Percentiles rank a stretch among this genome's conserved stretches.
phyloP scores from a whole-genome alignment of 805 yeast species.

The Yarrowia sp. region DNA sequence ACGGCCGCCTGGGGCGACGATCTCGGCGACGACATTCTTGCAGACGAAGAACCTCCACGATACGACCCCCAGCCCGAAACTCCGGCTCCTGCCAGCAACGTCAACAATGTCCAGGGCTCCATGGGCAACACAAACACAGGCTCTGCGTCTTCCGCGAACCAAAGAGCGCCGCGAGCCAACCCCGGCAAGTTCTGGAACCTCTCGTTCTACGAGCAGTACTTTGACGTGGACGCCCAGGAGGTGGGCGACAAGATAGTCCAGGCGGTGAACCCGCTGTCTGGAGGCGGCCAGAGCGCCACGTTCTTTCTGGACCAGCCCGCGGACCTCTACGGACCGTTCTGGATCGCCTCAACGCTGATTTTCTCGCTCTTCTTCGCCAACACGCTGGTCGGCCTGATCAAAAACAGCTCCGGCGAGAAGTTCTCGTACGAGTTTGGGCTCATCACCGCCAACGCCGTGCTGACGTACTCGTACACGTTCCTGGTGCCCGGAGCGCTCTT shows the following conservation, averaged over 20 bases:
- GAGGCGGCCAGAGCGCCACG: constrained; percentile 33
- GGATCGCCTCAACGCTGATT: constrained; percentile 85
- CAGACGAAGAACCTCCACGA: constrained; percentile 20
- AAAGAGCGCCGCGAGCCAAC: constrained; percentile 1
- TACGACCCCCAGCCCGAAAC: constrained; percentile 2
- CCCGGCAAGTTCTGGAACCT: constrained; percentile 34
- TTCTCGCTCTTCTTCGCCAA: constrained; percentile 72
- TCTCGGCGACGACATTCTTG: constrained; percentile 17
- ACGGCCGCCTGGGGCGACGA: constrained; percentile 26
- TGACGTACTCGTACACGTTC: constrained; percentile 75
- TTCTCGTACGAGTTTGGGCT: constrained; percentile 61
- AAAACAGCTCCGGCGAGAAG: constrained; percentile 46
- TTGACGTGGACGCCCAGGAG: constrained; percentile 64
- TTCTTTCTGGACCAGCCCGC: constrained; percentile 46
- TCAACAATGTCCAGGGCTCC: constrained; percentile 6
- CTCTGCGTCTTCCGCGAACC: not conserved
- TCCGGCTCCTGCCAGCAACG: not conserved
- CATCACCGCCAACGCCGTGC: constrained; percentile 63
- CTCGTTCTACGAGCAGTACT: constrained; percentile 60
- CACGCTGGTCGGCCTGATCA: constrained; percentile 64
- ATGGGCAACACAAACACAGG: constrained; percentile 3
- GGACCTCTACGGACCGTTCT: constrained; percentile 84
- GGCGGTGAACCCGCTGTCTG: constrained; percentile 55
- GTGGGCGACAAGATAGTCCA: constrained; percentile 54
- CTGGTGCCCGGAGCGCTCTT: constrained; percentile 59